Evolutionary conservation across 306 rosid species (phyloP).

Genomic region (Trifolium repens): DNA sequence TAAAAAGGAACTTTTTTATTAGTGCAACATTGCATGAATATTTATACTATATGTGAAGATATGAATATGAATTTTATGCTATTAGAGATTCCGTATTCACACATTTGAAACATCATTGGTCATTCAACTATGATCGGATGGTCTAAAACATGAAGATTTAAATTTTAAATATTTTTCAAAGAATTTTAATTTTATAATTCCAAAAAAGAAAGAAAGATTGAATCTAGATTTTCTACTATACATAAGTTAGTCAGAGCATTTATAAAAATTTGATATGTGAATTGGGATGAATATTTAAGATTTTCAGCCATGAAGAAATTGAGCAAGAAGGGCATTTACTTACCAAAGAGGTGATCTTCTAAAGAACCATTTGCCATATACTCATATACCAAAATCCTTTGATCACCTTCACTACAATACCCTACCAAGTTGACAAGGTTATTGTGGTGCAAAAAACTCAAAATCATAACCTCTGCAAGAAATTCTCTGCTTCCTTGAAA

Average conservation of each 20-base stretch:
- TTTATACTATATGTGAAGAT: too few relatives aligned
- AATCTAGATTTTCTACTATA: not conserved
- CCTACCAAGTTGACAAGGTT: conserved; percentile 89
- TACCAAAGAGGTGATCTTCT: conserved; percentile 95
- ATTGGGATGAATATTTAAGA: conserved; percentile 6
- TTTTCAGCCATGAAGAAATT: conserved; percentile 6
- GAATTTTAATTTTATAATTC: too few relatives aligned
- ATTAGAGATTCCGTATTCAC: too few relatives aligned
- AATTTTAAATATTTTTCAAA: too few relatives aligned
- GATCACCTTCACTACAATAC: conserved; percentile 84
- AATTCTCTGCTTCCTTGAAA: conserved; percentile 94
- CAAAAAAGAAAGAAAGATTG: too few relatives aligned
- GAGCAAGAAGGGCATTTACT: conserved; percentile 38
- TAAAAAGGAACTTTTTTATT: not conserved
- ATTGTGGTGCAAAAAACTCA: conserved; percentile 82
- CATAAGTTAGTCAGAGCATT: not conserved
- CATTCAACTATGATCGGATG: too few relatives aligned
- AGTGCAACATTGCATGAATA: not conserved
- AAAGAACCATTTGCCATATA: conserved; percentile 86
- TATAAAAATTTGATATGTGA: conserved; percentile 14
- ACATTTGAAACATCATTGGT: too few relatives aligned
- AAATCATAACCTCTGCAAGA: conserved; percentile 88
- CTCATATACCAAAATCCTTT: conserved; percentile 84
- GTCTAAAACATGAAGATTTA: too few relatives aligned
- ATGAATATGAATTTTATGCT: too few relatives aligned